phyloP scores from a whole-genome alignment of 1,284 basidiomycete species.

The Neonothopanus nambi region DNA sequence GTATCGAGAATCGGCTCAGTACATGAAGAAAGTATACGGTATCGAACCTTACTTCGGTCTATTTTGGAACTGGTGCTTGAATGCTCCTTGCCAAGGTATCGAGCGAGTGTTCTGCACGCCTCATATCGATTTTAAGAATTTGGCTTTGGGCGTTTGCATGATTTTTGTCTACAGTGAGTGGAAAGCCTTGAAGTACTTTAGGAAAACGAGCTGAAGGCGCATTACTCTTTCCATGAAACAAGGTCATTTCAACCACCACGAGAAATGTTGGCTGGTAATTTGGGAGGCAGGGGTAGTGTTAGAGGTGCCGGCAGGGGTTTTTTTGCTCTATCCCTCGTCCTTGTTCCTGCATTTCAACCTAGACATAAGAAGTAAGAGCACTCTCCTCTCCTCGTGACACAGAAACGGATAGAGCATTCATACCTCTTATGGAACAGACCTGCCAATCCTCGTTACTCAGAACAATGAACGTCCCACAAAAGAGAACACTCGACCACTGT shows the following conservation, averaged over 20 bases:
- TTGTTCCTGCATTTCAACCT: conserved; percentile 26
- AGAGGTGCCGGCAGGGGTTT: conserved; percentile 21
- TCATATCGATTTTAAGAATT: no score
- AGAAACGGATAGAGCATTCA: no score
- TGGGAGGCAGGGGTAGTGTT: conserved; percentile 24
- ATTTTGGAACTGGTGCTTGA: conserved; percentile 31
- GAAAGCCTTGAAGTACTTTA: no score
- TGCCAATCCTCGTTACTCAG: neutral
- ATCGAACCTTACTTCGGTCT: conserved; percentile 27
- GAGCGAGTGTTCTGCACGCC: no score
- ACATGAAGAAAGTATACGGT: conserved; percentile 2
- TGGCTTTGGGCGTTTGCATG: no score
- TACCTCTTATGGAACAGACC: neutral
- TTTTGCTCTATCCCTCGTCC: conserved; percentile 22
- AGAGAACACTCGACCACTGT: neutral
- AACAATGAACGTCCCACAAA: neutral
- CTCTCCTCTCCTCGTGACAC: no score
- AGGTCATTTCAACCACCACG: conserved; percentile 20
- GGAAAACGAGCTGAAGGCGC: no score
- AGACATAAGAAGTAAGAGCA: conserved; percentile 16
- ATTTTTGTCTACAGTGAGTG: no score
- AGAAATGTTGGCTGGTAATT: conserved; percentile 23
- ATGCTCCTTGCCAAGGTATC: no score
- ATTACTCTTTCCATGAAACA: conserved; percentile 22
- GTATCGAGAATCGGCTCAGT: neutral